Base-by-base conservation (phyloP, 306 rosid species). In the Rubus parviflorus region DNA sequence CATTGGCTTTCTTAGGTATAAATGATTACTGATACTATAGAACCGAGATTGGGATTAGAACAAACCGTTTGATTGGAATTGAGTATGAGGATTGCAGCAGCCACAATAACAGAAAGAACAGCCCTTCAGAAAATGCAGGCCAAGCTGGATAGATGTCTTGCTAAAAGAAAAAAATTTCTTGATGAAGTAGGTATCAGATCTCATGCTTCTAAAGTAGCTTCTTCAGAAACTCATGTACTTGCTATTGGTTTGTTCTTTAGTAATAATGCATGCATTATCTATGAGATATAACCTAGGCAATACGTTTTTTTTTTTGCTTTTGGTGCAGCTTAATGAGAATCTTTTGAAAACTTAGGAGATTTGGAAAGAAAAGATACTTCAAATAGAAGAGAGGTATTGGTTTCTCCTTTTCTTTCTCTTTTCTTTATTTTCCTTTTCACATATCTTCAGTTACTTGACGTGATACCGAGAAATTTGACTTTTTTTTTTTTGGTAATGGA, bases 311-410 rank as follows among this genome's bases (percentile, higher is more conserved):
- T 22, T 35, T 68, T 71, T 73, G 52, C 57, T 57, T 67, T 68
- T 79, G 37, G 8, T 88, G 87, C 96, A 95, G 97, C 89, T 89
- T 79, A 92, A 94, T 76, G 97, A 89, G 79, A 92, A 88, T 85
- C 91, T 92, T 61, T 70, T 89, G 80, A 89, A 89, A 79, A 90
- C 89, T 77, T 86, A 81, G 88, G 92, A 92, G 85, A 81, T 88
- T 68, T 90, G 95, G 95, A 81, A 86, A 81, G 79, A 85, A 30
- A 90, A 92, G 86, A 58, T 88, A 69, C 76, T 37, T 70, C 89
- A 83, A 82, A 84, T 87, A 84, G 76, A 82, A 84, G 85, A 84
- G 76, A 94, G 97, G 97, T 92, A 77, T 48, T 22, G 45, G 3
- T 74, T 23, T 75, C 10, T 48, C 53, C 58, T 46, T 35, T n/a